Evolutionary conservation across 2,329 filamentous ascomycete species (phyloP), one percentile per base, ranked within the genome.

Genomic region (Fusarium sp.): DNA sequence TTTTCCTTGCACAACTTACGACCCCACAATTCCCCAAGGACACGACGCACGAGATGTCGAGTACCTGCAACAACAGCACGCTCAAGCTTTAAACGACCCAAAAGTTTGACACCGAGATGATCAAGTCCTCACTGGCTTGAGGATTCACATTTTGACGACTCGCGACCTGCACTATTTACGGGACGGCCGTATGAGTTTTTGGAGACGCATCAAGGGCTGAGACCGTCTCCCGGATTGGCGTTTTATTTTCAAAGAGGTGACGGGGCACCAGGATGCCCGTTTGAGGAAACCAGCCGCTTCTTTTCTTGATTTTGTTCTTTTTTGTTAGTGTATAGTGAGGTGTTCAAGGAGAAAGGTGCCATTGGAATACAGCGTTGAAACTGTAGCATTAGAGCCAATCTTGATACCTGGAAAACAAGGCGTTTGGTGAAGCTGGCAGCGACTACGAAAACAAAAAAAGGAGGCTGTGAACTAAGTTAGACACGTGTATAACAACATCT

Each of bases 161-260:
- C 67, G 52, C 45, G 69, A 58, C 69, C 69, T 79, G 77, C 75
- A 79, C 80, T 45, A 22, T 78, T 78, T 50, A 70, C 61, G 69
- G 77, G 66, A 70, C 35, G 56, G 66, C 68, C 75, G 81, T 73
- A 80, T 57, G 75, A 77, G 72, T 76, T 74, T 58, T 65, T 57
- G 81, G 83, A 83, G 86, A 85, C 83, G 77, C 68, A 85, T 89
- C 88, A 89, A 89, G 88, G 85, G 88, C 88, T 89, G 88, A 89
- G 83, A 82, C 67, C 77, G 86, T 87, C 86, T 87, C 86, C 83
- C 71, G 56, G 61, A 65, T 58, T 73, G 77, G 76, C 74, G 78
- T 79, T 80, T 72, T 60, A 67, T 58, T 70, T 65, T 67, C 64
- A 61, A 54, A 68, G 41, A 65, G 37, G 48, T 48, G 41, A 56